A percentile compares a stretch with the other conserved stretches of the same genome.
Conservation (phyloP, 2,329 filamentous ascomycete species). For the Zymoseptoria passerinii region DNA sequence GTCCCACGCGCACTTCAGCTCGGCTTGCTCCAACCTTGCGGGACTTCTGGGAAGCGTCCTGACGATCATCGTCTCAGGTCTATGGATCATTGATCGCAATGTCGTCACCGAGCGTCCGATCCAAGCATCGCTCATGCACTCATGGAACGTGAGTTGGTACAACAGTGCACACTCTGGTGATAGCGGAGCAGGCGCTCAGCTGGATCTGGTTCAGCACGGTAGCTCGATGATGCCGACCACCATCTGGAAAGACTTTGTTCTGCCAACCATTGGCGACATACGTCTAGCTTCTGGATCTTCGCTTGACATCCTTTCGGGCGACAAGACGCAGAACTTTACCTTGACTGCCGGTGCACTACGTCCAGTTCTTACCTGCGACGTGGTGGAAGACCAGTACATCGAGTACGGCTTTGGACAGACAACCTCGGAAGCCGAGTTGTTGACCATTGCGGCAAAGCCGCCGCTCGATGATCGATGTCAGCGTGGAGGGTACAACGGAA, state of each 20-base stretch:
- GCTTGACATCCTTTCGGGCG: background rate
- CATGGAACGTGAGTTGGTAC: slow-evolving; percentile 1
- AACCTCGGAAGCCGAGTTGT: background rate
- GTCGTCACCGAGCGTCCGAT: background rate
- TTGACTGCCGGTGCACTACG: background rate
- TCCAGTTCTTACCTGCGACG: background rate
- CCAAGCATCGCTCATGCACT: slow-evolving; percentile 1
- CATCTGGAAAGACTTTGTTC: background rate
- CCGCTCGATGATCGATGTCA: background rate
- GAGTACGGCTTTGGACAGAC: background rate
- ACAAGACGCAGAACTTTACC: slow-evolving; percentile 1
- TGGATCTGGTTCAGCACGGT: slow-evolving; percentile 3
- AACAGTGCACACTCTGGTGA: slow-evolving; percentile 3
- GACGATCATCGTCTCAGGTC: slow-evolving; percentile 3
- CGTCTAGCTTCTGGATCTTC: background rate
- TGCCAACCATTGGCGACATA: background rate
- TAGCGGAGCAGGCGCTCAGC: background rate
- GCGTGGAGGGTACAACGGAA: background rate
- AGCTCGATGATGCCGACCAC: background rate
- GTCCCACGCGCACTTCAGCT: background rate
- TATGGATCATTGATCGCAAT: slow-evolving; percentile 4
- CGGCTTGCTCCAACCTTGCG: background rate
- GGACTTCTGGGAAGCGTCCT: slow-evolving; percentile 5
- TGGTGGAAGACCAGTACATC: background rate
- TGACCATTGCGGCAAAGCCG: background rate